Evolutionary conservation across 2,329 filamentous ascomycete species (phyloP), one percentile per base, ranked within the genome.

Genomic region (Penicillium glabrum): DNA sequence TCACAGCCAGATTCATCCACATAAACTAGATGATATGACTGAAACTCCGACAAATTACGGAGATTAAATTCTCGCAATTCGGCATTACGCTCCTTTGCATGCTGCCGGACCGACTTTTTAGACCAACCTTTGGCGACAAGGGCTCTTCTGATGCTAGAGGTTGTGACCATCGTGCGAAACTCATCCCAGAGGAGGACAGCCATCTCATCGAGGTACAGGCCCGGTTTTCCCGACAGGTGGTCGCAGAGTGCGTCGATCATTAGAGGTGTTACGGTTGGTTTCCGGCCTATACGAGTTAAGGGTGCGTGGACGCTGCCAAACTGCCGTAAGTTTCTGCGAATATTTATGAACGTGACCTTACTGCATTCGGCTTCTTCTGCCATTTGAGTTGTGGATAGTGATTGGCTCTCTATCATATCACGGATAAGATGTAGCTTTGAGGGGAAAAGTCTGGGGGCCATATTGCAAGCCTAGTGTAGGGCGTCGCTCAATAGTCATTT

Each of bases 1-100:
- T 29, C 27, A 29, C 27, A 29, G 10, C 27, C 27, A 1, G 27
- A 11, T 11, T 29, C 27, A 29, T 29, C 27, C 0, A 29, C 8
- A 29, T 29, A 29, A 11, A 29, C 27, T 11, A 29, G 9, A 11
- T 29, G 27, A 11, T 29, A 29, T 10, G 27, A 37, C 6, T 37
- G 33, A 9, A n/a, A 37, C 1, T 37, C 33, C 16, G 16, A 37
- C 16, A 37, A n/a, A 31, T 23, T 44, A 24, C 24, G 23, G 2
- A 72, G 62, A 57, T 76, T 75, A 26, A 66, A 62, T 57, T 74
- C 70, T 61, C 68, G 66, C 53, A 77, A 61, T 39, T 75, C 66
- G 19, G 62, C 45, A 65, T 72, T 72, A 43, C 58, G 66, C 62
- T 74, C 66, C 58, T 68, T 67, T 58, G 72, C 65, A 56, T 73